Percentiles rank a stretch among this genome's conserved stretches.
phyloP scores from a whole-genome alignment of 2,329 filamentous ascomycete species.

The Teratosphaeria destructans region DNA sequence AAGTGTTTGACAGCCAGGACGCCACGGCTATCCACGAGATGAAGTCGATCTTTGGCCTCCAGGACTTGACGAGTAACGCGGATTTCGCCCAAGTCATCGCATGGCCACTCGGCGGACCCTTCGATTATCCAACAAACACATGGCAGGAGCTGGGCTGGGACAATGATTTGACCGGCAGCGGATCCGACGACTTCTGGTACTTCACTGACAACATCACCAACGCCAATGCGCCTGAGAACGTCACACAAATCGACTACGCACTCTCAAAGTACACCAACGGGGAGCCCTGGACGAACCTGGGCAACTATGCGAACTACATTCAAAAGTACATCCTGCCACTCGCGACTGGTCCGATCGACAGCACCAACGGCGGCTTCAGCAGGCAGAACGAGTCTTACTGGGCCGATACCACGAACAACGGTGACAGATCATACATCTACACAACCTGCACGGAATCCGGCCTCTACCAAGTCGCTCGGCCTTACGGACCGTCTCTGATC shows the following conservation, averaged over 20 bases:
- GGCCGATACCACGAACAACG: conserved; percentile 33
- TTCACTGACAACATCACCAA: conserved; percentile 46
- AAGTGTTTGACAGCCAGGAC: conserved; percentile 34
- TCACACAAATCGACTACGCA: conserved; percentile 36
- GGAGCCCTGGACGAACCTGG: conserved; percentile 41
- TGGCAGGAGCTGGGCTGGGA: conserved; percentile 48
- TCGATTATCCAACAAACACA: conserved; percentile 39
- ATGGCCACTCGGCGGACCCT: conserved; percentile 22
- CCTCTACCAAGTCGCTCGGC: conserved; percentile 39
- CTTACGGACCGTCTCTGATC: conserved; percentile 35
- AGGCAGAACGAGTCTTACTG: conserved; percentile 36
- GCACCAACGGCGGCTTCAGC: conserved; percentile 35
- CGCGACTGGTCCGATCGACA: conserved; percentile 33
- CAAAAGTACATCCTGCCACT: conserved; percentile 35
- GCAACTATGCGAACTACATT: conserved; percentile 44
- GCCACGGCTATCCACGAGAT: conserved; percentile 33
- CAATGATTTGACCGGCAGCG: conserved; percentile 23
- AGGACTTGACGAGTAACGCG: conserved; percentile 37
- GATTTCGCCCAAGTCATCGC: conserved; percentile 44
- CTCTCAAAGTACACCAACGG: conserved; percentile 41
- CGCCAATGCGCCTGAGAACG: conserved; percentile 32
- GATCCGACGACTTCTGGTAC: conserved; percentile 38
- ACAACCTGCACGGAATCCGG: conserved; percentile 37
- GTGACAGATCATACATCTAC: conserved; percentile 39
- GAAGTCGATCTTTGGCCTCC: conserved; percentile 45